A percentile compares a stretch with the other conserved stretches of the same genome.
Conservation (phyloP, 2,329 filamentous ascomycete genomes). For the Bipolaris cookei region DNA sequence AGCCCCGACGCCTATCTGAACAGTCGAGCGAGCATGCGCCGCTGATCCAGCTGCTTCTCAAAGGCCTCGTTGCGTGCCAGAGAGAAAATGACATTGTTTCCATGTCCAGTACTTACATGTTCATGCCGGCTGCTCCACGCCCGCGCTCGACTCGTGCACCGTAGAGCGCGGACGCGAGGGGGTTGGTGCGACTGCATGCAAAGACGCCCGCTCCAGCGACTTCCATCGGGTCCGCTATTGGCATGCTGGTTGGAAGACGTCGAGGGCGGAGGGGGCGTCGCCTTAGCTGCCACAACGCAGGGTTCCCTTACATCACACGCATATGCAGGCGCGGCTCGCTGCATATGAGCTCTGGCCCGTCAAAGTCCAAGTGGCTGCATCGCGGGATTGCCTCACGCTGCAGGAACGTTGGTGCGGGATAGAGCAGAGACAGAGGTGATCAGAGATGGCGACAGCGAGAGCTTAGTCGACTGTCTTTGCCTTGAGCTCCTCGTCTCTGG, state of each 20-base stretch:
- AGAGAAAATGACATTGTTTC: neutral
- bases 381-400: conserved; percentile 47
- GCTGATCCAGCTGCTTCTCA: conserved; percentile 19
- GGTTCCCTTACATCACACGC: conserved; percentile 46
- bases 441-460: neutral
- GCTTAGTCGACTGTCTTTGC: neutral
- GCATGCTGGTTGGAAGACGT: conserved; percentile 21
- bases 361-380: conserved; percentile 24
- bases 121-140: conserved; percentile 1
- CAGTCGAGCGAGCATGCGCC: conserved; percentile 31
- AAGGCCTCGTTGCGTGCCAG: conserved; percentile 1
- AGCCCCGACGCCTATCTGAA: conserved; percentile 34
- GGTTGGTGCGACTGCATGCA: conserved; percentile 32
- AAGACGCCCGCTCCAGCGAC: conserved; percentile 12
- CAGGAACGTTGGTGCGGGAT: conserved; percentile 45
- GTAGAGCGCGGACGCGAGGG: conserved; percentile 12
- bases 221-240: conserved; percentile 32
- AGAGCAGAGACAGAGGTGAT: neutral
- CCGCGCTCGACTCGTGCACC: conserved; percentile 5
- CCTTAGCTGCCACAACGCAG: conserved; percentile 29
- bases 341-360: conserved; percentile 44
- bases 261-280: conserved; percentile 19
- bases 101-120: neutral
- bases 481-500: neutral
- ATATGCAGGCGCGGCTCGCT: conserved; percentile 49